Conservation (phyloP, 768 basidiomycete genomes). For the Pleurotus ostreatus region DNA sequence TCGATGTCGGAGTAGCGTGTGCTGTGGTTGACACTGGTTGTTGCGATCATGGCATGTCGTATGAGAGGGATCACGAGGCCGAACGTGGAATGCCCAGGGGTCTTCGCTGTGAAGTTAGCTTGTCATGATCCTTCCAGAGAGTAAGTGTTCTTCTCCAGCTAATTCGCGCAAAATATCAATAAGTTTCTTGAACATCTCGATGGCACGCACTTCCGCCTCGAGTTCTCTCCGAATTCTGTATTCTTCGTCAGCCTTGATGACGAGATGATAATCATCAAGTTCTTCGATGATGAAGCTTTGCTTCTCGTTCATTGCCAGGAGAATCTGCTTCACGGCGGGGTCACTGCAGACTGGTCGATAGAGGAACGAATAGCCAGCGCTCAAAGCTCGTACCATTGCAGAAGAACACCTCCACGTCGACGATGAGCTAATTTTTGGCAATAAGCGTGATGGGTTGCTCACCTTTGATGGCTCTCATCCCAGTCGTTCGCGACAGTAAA, state of each 20-base stretch:
- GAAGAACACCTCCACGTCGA: conserved; percentile 46
- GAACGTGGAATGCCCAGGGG: background rate
- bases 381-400: conserved; percentile 52
- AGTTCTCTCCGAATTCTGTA: conserved; percentile 68
- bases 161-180: conserved; percentile 4
- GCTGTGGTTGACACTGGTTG: background rate
- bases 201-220: conserved; percentile 64
- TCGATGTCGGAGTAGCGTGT: no score
- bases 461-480: conserved; percentile 68
- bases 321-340: conserved; percentile 85
- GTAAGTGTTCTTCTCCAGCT: conserved; percentile 88
- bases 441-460: conserved; percentile 9
- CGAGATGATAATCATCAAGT: conserved; percentile 76
- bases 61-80: background rate
- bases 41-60: no score
- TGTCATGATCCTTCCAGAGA: conserved; percentile 43
- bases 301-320: conserved; percentile 69
- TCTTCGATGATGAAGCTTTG: conserved; percentile 83
- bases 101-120: background rate
- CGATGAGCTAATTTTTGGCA: background rate
- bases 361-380: background rate
- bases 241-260: conserved; percentile 82
- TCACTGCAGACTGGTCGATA: conserved; percentile 44
- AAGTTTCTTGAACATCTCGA: background rate
- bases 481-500: background rate